A percentile compares a stretch with the other conserved stretches of the same genome.
Conservation (phyloP, 1,284 basidiomycete genomes). For the Vanrija sp. region DNA sequence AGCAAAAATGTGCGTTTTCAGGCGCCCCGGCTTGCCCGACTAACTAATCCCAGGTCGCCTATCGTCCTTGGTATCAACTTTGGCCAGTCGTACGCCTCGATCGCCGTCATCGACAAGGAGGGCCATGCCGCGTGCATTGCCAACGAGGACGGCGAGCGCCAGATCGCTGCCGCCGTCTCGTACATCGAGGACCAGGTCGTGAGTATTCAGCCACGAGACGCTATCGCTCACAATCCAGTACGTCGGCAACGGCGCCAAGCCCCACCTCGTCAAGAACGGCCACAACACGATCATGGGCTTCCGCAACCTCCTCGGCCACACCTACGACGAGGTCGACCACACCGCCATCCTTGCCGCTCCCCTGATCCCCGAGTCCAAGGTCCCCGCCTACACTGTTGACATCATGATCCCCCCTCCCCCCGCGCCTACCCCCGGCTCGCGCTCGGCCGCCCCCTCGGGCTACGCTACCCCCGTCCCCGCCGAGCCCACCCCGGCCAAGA, state of each 20-base stretch:
- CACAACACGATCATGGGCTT: constrained; percentile 93
- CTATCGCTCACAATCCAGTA: constrained; percentile 58
- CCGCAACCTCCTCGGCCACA: constrained; percentile 89
- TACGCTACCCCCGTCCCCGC: constrained; percentile 64
- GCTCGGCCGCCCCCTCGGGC: constrained; percentile 56
- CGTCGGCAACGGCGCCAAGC: constrained; percentile 91
- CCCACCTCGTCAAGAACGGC: constrained; percentile 91
- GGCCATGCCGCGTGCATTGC: constrained; percentile 89
- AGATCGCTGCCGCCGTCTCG: constrained; percentile 91
- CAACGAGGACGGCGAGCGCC: constrained; percentile 96
- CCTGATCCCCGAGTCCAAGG: constrained; percentile 64
- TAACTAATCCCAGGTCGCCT: constrained; percentile 25
- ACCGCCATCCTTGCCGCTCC: constrained; percentile 49
- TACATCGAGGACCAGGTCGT: constrained; percentile 89
- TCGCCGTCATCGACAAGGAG: constrained; percentile 95
- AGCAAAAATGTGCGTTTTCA: no score
- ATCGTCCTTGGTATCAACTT: constrained; percentile 86
- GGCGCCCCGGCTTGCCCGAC: background rate
- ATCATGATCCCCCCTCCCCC: constrained; percentile 68
- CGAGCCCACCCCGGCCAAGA: constrained; percentile 70
- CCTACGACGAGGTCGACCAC: constrained; percentile 53
- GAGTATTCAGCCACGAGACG: constrained; percentile 42
- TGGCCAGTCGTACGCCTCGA: constrained; percentile 91
- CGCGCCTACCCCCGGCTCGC: constrained; percentile 56
- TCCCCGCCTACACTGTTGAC: constrained; percentile 81